A percentile compares a stretch with the other conserved stretches of the same genome.
Conservation (phyloP, 106 monocot genomes). For the Chionographis japonica region DNA sequence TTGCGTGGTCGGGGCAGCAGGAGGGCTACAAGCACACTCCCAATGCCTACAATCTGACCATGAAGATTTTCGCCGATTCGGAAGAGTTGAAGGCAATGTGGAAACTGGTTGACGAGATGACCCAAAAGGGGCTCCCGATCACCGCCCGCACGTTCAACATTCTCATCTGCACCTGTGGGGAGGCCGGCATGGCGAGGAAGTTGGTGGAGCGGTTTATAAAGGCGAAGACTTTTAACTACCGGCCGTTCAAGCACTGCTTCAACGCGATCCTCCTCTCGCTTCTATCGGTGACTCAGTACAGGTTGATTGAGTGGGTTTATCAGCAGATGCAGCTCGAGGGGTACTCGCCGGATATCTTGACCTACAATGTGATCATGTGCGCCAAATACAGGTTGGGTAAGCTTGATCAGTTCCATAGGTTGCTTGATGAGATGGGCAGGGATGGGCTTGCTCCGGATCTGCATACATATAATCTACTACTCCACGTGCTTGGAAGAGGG, state of each 20-base stretch:
- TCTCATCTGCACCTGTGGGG: slow-evolving; percentile 51
- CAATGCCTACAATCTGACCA: slow-evolving; percentile 56
- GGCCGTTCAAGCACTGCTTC: slow-evolving; percentile 77
- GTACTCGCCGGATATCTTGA: slow-evolving; percentile 59
- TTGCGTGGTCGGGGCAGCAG: slow-evolving; percentile 59
- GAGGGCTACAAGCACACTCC: slow-evolving; percentile 50
- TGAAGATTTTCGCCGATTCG: slow-evolving; percentile 73
- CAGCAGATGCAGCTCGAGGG: slow-evolving; percentile 62
- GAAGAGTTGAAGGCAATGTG: slow-evolving; percentile 81
- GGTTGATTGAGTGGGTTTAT: slow-evolving; percentile 88
- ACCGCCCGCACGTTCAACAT: slow-evolving; percentile 75
- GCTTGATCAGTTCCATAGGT: slow-evolving; percentile 66
- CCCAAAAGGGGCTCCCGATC: slow-evolving; percentile 50
- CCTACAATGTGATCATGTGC: slow-evolving; percentile 77
- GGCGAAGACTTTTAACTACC: slow-evolving; percentile 66
- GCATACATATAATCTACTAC: slow-evolving; percentile 76
- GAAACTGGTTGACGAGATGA: slow-evolving; percentile 79
- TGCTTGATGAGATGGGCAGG: slow-evolving; percentile 74
- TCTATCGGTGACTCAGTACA: slow-evolving; percentile 49
- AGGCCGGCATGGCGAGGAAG: slow-evolving; percentile 59
- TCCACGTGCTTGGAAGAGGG: slow-evolving; percentile 85
- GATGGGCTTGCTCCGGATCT: slow-evolving; percentile 65
- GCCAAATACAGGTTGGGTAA: slow-evolving; percentile 83
- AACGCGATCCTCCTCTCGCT: slow-evolving; percentile 84
- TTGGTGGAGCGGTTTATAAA: slow-evolving; percentile 75